Evolutionary conservation across 2,329 filamentous ascomycete genomes (phyloP).

Genomic region (Tolypocladium tropicale): DNA sequence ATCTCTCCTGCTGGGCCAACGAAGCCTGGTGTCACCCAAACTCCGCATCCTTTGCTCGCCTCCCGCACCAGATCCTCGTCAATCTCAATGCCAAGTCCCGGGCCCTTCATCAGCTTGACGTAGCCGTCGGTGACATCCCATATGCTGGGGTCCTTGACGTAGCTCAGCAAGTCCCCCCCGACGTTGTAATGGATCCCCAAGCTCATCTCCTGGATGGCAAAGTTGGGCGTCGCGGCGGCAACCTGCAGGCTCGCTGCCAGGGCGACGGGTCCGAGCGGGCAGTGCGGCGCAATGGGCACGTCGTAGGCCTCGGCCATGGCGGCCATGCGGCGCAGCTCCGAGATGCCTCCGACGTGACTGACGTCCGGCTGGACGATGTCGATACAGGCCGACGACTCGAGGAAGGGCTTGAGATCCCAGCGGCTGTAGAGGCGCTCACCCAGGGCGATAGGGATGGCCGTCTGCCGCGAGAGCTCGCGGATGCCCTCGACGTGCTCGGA

Average conservation of each 20-base stretch:
- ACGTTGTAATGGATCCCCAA: constrained; percentile 72
- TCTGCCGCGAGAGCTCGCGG: constrained; percentile 4
- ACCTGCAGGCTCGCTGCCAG: constrained; percentile 63
- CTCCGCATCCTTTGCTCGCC: constrained; percentile 44
- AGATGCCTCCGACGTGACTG: constrained; percentile 61
- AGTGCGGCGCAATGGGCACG: constrained; percentile 61
- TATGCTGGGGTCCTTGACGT: constrained; percentile 52
- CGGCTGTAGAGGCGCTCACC: constrained; percentile 62
- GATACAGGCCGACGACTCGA: constrained; percentile 55
- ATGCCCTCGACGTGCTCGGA: constrained; percentile 58
- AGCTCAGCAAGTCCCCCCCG: constrained; percentile 55
- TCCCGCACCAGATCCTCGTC: constrained; percentile 58
- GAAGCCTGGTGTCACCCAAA: constrained; percentile 59
- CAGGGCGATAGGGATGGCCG: constrained; percentile 50
- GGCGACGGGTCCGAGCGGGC: constrained; percentile 62
- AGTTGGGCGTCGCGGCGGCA: constrained; percentile 50
- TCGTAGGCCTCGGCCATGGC: constrained; percentile 12
- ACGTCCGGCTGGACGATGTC: constrained; percentile 69
- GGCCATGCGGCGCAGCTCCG: constrained; percentile 59
- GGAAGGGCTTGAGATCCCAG: constrained; percentile 64
- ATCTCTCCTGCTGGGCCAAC: constrained; percentile 56
- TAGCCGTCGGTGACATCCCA: constrained; percentile 59
- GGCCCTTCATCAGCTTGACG: constrained; percentile 46
- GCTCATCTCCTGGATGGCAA: constrained; percentile 69
- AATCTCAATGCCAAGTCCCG: constrained; percentile 59